phyloP scores from a whole-genome alignment of 352 stramenopile genomes.

The Hyaloperonospora brassicae region DNA sequence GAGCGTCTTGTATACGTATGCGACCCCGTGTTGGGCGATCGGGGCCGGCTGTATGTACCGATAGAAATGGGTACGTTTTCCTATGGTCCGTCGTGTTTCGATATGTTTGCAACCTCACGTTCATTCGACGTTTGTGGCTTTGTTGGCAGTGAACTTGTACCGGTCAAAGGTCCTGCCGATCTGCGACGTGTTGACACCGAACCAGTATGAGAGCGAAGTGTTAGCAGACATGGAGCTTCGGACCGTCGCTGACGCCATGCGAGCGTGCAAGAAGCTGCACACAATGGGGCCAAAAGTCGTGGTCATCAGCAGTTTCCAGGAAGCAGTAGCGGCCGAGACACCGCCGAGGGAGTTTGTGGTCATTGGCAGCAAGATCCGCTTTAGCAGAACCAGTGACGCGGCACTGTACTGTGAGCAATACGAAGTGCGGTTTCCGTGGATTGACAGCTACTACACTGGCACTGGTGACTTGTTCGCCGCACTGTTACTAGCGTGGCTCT shows the following conservation, averaged over 20 bases:
- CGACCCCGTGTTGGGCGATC: slow-evolving; percentile 77
- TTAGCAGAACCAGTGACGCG: neutral
- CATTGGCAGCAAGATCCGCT: slow-evolving; percentile 51
- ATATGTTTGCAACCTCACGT: no score
- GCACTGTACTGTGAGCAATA: slow-evolving; percentile 51
- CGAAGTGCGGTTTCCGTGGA: slow-evolving; percentile 67
- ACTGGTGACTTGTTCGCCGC: slow-evolving; percentile 78
- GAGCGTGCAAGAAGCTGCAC: slow-evolving; percentile 72
- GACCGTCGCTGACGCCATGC: slow-evolving; percentile 54
- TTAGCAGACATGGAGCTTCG: slow-evolving; percentile 62
- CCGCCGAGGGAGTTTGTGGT: slow-evolving; percentile 44
- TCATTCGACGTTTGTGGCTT: no score
- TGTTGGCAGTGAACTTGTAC: slow-evolving; percentile 61
- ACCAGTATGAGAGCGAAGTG: slow-evolving; percentile 82
- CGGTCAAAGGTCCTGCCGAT: slow-evolving; percentile 68
- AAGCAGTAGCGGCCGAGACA: slow-evolving; percentile 23
- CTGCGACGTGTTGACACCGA: slow-evolving; percentile 77
- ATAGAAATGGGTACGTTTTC: slow-evolving; percentile 51
- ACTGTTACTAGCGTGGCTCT: slow-evolving; percentile 74
- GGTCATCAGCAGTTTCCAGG: slow-evolving; percentile 77
- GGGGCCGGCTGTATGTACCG: slow-evolving; percentile 75
- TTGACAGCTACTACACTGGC: slow-evolving; percentile 80
- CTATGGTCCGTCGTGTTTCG: no score
- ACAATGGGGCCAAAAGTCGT: slow-evolving; percentile 60
- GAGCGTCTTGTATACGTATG: slow-evolving; percentile 67